Percentiles rank a stretch among this genome's conserved stretches.
Evolutionary conservation across 306 rosid genomes (phyloP).

Genomic region (Cyamopsis tetragonoloba): DNA sequence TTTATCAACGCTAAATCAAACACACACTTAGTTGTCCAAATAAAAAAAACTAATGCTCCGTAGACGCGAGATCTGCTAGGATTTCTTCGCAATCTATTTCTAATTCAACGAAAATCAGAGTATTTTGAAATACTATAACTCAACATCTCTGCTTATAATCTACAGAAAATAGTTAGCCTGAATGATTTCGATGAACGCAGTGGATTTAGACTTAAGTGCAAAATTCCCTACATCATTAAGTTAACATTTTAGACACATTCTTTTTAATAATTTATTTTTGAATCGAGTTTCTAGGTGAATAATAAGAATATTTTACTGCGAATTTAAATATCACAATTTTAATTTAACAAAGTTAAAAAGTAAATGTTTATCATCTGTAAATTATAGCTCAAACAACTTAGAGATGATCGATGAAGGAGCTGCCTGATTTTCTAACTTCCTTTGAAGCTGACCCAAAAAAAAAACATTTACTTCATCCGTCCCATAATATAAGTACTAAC

Average conservation of each 20-base stretch:
- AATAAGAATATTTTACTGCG: neutral
- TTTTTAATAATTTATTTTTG: neutral
- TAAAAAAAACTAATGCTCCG: too few species aligned
- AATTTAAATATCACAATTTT: neutral
- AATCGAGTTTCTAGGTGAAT: neutral
- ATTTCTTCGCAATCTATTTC: neutral
- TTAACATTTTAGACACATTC: neutral
- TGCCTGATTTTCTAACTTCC: too few species aligned
- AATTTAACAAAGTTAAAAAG: neutral
- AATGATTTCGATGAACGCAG: neutral
- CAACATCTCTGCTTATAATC: neutral
- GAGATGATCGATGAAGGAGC: too few species aligned
- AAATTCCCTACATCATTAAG: neutral
- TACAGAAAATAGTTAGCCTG: neutral
- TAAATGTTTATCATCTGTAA: too few species aligned
- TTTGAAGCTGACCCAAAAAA: too few species aligned
- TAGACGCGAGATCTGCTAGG: neutral
- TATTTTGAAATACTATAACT: neutral
- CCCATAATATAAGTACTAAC: too few species aligned
- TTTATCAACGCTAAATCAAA: too few species aligned
- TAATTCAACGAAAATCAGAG: neutral
- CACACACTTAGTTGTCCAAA: too few species aligned
- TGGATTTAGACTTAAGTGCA: neutral
- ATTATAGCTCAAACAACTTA: too few species aligned
- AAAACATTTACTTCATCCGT: too few species aligned